Percentiles rank a stretch among this genome's conserved stretches.
Conservation (phyloP, 2,329 filamentous ascomycete genomes). For the Dryadomyces quercus-mongolicae region DNA sequence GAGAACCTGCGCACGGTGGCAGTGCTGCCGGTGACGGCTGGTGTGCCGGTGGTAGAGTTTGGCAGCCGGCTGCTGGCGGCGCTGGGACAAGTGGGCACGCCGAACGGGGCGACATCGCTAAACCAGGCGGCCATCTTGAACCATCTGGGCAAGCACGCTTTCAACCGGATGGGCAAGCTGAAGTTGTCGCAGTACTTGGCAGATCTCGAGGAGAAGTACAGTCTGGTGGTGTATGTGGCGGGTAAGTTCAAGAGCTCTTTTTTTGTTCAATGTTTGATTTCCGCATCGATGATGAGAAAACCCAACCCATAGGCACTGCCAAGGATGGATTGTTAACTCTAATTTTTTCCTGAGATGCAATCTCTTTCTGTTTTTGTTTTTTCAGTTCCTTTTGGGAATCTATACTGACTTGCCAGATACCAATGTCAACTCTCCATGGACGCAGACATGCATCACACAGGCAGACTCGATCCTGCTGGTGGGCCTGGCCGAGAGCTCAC, state of each 20-base stretch:
- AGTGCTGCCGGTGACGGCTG: conserved; percentile 78
- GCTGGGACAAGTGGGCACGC: conserved; percentile 75
- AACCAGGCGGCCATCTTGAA: conserved; percentile 92
- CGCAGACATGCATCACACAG: conserved; percentile 92
- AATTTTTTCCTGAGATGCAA: conserved; percentile 52
- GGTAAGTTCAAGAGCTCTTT: conserved; percentile 35
- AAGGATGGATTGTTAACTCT: conserved; percentile 49
- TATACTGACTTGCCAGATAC: conserved; percentile 50
- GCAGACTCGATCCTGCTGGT: conserved; percentile 93
- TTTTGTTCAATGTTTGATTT: background rate
- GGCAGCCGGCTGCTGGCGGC: conserved; percentile 81
- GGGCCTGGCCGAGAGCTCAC: conserved; percentile 78
- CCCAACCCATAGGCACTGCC: conserved; percentile 36
- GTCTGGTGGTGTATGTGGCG: conserved; percentile 87
- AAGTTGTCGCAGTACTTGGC: conserved; percentile 93
- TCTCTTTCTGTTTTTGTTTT: background rate
- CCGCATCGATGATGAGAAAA: conserved; percentile 37
- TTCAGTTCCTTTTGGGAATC: background rate
- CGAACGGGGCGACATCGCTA: conserved; percentile 80
- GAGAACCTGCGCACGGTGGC: conserved; percentile 89
- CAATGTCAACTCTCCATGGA: conserved; percentile 95
- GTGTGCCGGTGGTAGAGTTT: conserved; percentile 91
- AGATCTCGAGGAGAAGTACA: conserved; percentile 93
- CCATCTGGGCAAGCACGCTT: conserved; percentile 89
- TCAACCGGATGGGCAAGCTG: conserved; percentile 93